phyloP scores from a whole-genome alignment of 106 monocot species.

The Dendrobium catenatum region DNA sequence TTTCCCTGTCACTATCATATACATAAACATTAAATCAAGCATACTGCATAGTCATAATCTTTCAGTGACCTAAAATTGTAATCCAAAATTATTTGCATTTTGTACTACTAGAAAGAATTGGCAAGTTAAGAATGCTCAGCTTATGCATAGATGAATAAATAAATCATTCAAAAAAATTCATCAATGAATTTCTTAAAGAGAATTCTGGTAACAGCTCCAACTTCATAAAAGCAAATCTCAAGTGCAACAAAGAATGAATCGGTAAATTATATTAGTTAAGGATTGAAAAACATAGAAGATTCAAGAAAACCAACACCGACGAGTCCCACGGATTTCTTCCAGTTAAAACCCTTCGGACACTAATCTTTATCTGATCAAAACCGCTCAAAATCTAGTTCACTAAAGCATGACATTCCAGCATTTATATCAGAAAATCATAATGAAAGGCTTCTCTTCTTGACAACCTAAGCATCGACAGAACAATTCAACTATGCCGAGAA shows the following conservation, averaged over 20 bases:
- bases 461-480: background rate
- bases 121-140: background rate
- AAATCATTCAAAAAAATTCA: background rate
- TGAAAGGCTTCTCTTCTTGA: background rate
- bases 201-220: background rate
- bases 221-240: background rate
- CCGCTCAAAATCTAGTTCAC: background rate
- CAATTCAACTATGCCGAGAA: background rate
- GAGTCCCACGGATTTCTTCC: background rate
- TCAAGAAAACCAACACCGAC: background rate
- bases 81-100: background rate
- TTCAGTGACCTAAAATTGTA: background rate
- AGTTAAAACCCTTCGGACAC: background rate
- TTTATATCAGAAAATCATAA: background rate
- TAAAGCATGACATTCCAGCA: background rate
- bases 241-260: background rate
- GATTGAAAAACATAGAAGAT: background rate
- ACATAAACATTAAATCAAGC: background rate
- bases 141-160: background rate
- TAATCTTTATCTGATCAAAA: background rate
- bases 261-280: background rate
- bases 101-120: background rate
- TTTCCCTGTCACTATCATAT: background rate
- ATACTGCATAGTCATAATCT: background rate
- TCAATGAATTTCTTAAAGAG: background rate